phyloP scores from a whole-genome alignment of 208 protist species.

The Borovskyia barvae region DNA sequence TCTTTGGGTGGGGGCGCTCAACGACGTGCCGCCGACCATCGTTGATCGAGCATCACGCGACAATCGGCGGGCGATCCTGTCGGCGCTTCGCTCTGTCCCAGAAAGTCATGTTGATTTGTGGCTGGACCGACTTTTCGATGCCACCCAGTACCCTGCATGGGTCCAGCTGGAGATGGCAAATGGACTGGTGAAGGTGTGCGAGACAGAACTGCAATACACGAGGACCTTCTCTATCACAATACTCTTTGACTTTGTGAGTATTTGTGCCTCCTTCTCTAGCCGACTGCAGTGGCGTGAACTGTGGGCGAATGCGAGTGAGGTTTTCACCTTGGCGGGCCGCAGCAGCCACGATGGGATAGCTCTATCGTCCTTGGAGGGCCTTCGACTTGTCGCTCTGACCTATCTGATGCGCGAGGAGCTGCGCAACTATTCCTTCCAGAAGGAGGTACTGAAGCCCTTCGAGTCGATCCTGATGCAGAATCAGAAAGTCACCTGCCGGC shows the following conservation, averaged over 20 bases:
- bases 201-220: conserved; percentile 60
- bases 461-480: conserved; percentile 75
- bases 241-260: conserved; percentile 82
- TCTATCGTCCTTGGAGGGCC: conserved; percentile 59
- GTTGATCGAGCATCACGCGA: conserved; percentile 28
- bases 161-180: conserved; percentile 79
- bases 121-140: conserved; percentile 83
- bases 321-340: conserved; percentile 66
- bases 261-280: conserved; percentile 70
- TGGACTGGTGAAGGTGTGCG: conserved; percentile 63
- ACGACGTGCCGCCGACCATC: conserved; percentile 47
- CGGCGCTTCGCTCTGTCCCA: conserved; percentile 31
- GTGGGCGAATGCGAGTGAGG: conserved; percentile 67
- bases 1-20: conserved; percentile 74
- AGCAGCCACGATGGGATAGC: conserved; percentile 46
- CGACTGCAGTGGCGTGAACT: conserved; percentile 82
- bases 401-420: conserved; percentile 80
- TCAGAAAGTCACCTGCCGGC: conserved; percentile 50
- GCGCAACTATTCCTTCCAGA: conserved; percentile 85
- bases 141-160: conserved; percentile 57
- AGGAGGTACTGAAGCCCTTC: conserved; percentile 79
- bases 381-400: conserved; percentile 66
- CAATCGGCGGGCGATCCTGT: conserved; percentile 47
- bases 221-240: conserved; percentile 83
- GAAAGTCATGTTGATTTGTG: conserved; percentile 65